Evolutionary conservation across 2,329 filamentous ascomycete genomes (phyloP), one percentile per base, ranked within the genome.

Genomic region (Esteya vermicola): DNA sequence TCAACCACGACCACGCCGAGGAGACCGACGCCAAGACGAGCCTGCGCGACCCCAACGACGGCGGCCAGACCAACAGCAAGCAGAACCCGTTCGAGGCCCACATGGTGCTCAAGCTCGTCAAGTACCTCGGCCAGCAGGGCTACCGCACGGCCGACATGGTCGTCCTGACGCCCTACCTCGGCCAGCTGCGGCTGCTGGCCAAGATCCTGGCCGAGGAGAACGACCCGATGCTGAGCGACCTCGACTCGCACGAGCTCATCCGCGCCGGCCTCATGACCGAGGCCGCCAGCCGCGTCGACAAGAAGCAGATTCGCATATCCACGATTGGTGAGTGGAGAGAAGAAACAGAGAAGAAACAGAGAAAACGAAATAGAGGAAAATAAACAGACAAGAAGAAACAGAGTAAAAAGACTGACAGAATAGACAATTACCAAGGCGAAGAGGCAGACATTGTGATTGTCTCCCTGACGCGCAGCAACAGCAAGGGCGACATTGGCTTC

Each of bases 361-460:
- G n/a, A n/a, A n/a, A n/a, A n/a, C n/a, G n/a, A n/a, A n/a, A n/a
- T n/a, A n/a, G n/a, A n/a, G n/a, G n/a, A n/a, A n/a, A n/a, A n/a
- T n/a, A n/a, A n/a, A n/a, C n/a, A n/a, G n/a, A n/a, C n/a, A n/a
- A 16, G 33, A 4, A 10, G 2, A 5, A 7, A 20, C 16, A 8
- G 18, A n/a, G 16, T 35, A 13, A 35, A 20, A 10, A 6, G 20
- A 6, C 18, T 30, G 7, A 7, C 33, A 78, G n/a, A n/a, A n/a
- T n/a, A n/a, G 81, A 86, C 45, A 86, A 86, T 45, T 88, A 81
- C 42, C 82, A 86, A 52, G 81, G 82, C 2, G 81, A 86, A 50
- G 81, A 88, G 47, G 76, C 72, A 28, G 73, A 85, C 1, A 78
- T 88, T 14, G 75, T 85, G 0, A 68, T 88, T 8, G 71, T 63